These are phyloP conservation scores for Diphasiastrum complanatum DNA, from an alignment of 83 land plant genomes.

Conservation along the genomic window DNA sequence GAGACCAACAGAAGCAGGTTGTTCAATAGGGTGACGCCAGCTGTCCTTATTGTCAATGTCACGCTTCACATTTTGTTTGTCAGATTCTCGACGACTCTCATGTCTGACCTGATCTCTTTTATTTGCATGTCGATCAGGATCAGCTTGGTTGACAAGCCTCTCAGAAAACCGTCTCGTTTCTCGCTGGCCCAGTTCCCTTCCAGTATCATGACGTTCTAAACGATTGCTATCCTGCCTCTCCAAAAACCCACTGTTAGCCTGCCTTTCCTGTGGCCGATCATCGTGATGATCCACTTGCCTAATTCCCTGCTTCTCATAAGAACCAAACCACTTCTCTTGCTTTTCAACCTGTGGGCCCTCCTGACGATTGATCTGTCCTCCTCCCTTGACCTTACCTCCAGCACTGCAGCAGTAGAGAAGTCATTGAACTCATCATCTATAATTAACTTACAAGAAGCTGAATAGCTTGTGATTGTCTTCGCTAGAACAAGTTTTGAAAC, in stretches of 20 bases:
- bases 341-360: conserved; percentile 2
- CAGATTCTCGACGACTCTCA: no score
- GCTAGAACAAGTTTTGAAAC: not conserved
- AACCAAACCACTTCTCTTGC: no score
- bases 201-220: not conserved
- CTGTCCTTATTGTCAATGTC: no score
- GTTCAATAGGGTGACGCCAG: no score
- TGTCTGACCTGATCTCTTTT: no score
- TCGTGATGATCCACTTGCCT: conserved; percentile 8
- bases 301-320: conserved; percentile 24
- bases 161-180: conserved; percentile 6
- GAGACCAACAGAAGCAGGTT: no score
- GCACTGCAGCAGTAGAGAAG: not conserved
- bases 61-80: no score
- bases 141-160: no score
- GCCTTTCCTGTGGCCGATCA: conserved; percentile 18
- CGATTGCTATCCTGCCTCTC: conserved; percentile 21
- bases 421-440: not conserved
- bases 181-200: conserved; percentile 14
- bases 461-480: no score
- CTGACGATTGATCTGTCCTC: conserved; percentile 12
- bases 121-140: no score
- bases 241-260: not conserved
- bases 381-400: not conserved
- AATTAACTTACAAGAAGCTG: no score